phyloP scores from a whole-genome alignment of 345 rosid genomes.

The Carallia pectinifolia region DNA sequence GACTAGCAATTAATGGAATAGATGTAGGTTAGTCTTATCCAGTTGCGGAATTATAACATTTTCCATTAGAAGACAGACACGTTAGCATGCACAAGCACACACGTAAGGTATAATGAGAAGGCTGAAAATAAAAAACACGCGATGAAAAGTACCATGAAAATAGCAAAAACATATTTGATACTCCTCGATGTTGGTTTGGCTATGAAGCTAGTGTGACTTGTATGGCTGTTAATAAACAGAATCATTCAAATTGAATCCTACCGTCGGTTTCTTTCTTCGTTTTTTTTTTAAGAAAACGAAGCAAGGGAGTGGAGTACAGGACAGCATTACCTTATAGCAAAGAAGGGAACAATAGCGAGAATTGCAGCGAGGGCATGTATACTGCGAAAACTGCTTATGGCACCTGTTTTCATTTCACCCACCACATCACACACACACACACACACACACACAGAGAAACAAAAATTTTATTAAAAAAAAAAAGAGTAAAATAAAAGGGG shows the following conservation, averaged over 20 bases:
- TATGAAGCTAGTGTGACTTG: background rate
- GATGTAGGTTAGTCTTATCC: too few relatives aligned
- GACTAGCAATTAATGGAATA: too few relatives aligned
- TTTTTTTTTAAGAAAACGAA: too few relatives aligned
- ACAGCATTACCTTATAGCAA: constrained; percentile 45
- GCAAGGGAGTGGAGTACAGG: background rate
- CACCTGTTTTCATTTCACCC: constrained; percentile 37
- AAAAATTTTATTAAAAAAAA: background rate
- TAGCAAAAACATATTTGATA: too few relatives aligned
- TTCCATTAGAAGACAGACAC: too few relatives aligned
- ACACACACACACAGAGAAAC: background rate
- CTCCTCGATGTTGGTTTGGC: too few relatives aligned
- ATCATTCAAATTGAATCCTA: background rate
- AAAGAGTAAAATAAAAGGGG: background rate
- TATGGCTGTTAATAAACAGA: background rate
- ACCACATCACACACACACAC: background rate
- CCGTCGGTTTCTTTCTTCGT: background rate
- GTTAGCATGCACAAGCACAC: too few relatives aligned
- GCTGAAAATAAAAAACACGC: too few relatives aligned
- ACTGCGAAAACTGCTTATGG: constrained; percentile 86
- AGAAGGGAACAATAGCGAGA: constrained; percentile 77
- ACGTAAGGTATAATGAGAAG: too few relatives aligned
- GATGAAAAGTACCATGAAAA: too few relatives aligned
- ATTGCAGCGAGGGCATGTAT: constrained; percentile 95
- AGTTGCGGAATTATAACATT: too few relatives aligned